Conservation (phyloP, 345 rosid species). For the Hibiscus mutabilis region DNA sequence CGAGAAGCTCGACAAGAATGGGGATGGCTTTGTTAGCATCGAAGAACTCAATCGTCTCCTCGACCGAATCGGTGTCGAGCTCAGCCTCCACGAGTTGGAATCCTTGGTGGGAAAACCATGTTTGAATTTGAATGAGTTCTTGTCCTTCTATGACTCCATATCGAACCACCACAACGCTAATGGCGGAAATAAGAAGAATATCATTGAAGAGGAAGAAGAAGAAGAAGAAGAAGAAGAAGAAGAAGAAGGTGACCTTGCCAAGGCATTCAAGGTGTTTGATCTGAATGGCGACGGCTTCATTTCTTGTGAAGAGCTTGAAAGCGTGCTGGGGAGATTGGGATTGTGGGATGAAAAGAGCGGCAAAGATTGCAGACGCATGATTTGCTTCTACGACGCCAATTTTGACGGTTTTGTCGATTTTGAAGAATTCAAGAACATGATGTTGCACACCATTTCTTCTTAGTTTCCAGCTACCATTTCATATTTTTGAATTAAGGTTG, state of each 20-base stretch:
- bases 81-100: slow-evolving; percentile 43
- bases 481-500: too few species aligned
- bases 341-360: slow-evolving; percentile 50
- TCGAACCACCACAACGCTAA: slow-evolving; percentile 7
- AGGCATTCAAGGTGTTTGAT: slow-evolving; percentile 72
- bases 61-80: slow-evolving; percentile 33
- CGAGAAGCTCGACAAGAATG: slow-evolving; percentile 58
- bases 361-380: slow-evolving; percentile 64
- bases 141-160: slow-evolving; percentile 44
- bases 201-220: not conserved
- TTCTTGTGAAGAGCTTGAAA: slow-evolving; percentile 60
- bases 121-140: slow-evolving; percentile 52
- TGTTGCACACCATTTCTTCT: slow-evolving; percentile 17
- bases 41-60: slow-evolving; percentile 77
- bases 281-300: slow-evolving; percentile 69
- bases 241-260: slow-evolving; percentile 27
- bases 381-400: slow-evolving; percentile 49
- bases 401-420: slow-evolving; percentile 72
- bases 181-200: not conserved
- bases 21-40: slow-evolving; percentile 53
- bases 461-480: not conserved
- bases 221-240: too few species aligned
- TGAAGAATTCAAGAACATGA: slow-evolving; percentile 76
- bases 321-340: slow-evolving; percentile 54
- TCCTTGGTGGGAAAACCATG: slow-evolving; percentile 49